These are phyloP conservation scores for Stephania yunnanensis DNA, from an alignment of 164 flowering plant species.

Conservation along the genomic window DNA sequence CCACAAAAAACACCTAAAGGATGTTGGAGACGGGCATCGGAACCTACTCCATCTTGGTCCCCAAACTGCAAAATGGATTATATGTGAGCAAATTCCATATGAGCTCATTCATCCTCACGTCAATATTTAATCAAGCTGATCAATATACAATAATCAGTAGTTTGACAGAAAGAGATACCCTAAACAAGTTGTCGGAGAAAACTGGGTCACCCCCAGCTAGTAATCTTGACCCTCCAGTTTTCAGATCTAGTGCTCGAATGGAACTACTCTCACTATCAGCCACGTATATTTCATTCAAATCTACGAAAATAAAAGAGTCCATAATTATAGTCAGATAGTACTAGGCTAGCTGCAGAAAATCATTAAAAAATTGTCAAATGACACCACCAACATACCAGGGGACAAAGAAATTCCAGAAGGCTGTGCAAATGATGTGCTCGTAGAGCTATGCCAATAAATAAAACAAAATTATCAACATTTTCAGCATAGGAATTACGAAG, in stretches of 20 bases:
- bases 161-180: conserved; percentile 32
- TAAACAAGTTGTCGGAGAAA: conserved; percentile 80
- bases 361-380: conserved; percentile 1
- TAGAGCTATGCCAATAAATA: conserved; percentile 40
- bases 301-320: conserved; percentile 25
- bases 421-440: conserved; percentile 84
- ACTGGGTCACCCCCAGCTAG: conserved; percentile 90
- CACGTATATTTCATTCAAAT: conserved; percentile 54
- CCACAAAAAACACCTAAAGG: conserved; percentile 84
- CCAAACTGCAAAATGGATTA: conserved; percentile 59
- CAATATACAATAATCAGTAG: conserved; percentile 1
- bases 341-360: neutral
- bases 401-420: conserved; percentile 88
- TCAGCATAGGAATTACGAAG: neutral
- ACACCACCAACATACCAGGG: conserved; percentile 46
- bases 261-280: conserved; percentile 99
- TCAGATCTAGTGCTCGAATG: conserved; percentile 71
- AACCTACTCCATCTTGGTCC: conserved; percentile 83
- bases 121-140: neutral
- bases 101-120: neutral
- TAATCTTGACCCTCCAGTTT: conserved; percentile 82
- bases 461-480: conserved; percentile 8
- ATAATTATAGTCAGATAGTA: neutral
- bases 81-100: neutral
- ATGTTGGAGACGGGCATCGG: conserved; percentile 95